phyloP scores from a whole-genome alignment of 1,284 basidiomycete species.

The Sporisorium iseilematis-ciliati region DNA sequence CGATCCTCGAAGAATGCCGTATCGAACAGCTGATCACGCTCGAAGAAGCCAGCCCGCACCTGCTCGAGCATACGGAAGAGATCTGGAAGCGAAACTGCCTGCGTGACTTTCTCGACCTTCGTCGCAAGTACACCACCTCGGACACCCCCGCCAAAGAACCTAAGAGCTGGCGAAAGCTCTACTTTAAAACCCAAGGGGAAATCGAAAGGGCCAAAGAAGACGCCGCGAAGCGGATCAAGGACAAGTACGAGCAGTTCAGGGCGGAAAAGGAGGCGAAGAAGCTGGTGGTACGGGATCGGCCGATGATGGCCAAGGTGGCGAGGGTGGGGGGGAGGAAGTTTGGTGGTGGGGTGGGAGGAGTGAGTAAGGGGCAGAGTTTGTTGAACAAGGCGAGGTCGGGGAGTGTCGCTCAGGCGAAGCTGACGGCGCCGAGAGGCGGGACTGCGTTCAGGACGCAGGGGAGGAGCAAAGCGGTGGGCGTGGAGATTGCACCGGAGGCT shows the following conservation, averaged over 20 bases:
- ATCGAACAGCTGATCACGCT: constrained; percentile 61
- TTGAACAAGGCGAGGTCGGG: constrained; percentile 42
- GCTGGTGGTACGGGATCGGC: constrained; percentile 51
- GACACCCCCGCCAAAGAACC: constrained; percentile 18
- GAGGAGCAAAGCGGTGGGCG: constrained; percentile 29
- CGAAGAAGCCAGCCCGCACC: constrained; percentile 61
- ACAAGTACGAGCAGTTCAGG: constrained; percentile 58
- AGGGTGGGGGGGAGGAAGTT: constrained; percentile 24
- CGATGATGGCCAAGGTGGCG: constrained; percentile 24
- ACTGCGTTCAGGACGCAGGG: constrained; percentile 25
- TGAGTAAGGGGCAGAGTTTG: constrained; percentile 52
- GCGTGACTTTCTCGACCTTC: constrained; percentile 60
- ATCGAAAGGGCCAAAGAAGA: constrained; percentile 53
- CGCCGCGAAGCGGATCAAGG: constrained; percentile 56
- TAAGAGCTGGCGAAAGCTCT: constrained; percentile 53
- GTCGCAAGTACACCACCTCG: constrained; percentile 26
- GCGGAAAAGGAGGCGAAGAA: constrained; percentile 61
- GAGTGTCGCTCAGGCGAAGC: constrained; percentile 38
- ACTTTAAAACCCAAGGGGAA: constrained; percentile 53
- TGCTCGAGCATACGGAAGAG: constrained; percentile 49
- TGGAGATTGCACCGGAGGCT: constrained; percentile 29
- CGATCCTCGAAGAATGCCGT: constrained; percentile 60
- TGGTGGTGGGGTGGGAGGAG: constrained; percentile 6
- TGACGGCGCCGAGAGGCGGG: constrained; percentile 25
- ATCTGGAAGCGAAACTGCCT: constrained; percentile 64